Evolutionary conservation across 805 yeast species (phyloP).

Genomic region (Ogataea sp.): DNA sequence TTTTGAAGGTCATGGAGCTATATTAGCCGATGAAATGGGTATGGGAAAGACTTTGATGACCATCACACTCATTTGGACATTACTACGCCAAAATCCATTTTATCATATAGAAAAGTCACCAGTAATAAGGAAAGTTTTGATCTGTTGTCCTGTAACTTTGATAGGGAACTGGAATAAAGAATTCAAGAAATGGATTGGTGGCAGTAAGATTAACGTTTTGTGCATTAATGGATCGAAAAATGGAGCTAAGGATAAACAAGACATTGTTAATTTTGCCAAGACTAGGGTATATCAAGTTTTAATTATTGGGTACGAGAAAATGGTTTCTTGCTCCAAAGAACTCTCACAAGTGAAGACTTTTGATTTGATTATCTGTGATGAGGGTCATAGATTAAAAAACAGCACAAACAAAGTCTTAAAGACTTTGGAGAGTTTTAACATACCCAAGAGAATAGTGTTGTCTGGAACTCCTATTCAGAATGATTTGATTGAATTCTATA

Average conservation of each 20-base stretch:
- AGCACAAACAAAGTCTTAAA: slow-evolving; percentile 63
- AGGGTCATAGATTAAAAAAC: slow-evolving; percentile 86
- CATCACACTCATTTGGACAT: slow-evolving; percentile 76
- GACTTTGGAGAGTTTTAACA: slow-evolving; percentile 46
- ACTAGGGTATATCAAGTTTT: slow-evolving; percentile 75
- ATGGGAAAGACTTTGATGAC: slow-evolving; percentile 76
- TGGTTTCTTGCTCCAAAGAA: slow-evolving; percentile 46
- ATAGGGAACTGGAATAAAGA: slow-evolving; percentile 84
- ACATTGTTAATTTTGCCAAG: slow-evolving; percentile 51
- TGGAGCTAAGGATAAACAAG: slow-evolving; percentile 45
- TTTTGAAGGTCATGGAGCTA: slow-evolving; percentile 53
- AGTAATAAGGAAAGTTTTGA: slow-evolving; percentile 49
- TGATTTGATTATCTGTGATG: slow-evolving; percentile 86
- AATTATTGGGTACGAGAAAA: slow-evolving; percentile 82
- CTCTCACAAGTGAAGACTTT: slow-evolving; percentile 32
- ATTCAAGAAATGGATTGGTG: slow-evolving; percentile 81
- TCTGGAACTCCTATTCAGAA: slow-evolving; percentile 83
- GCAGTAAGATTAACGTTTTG: slow-evolving; percentile 56
- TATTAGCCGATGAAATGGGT: slow-evolving; percentile 97
- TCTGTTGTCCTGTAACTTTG: slow-evolving; percentile 89
- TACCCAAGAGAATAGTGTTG: slow-evolving; percentile 52
- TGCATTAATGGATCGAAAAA: slow-evolving; percentile 44
- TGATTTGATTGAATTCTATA: slow-evolving; percentile 76
- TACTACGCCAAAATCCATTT: slow-evolving; percentile 57
- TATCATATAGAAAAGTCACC: slow-evolving; percentile 24